Base-by-base conservation (phyloP, 305 asterid species). In the Fraxinus dipetala region DNA sequence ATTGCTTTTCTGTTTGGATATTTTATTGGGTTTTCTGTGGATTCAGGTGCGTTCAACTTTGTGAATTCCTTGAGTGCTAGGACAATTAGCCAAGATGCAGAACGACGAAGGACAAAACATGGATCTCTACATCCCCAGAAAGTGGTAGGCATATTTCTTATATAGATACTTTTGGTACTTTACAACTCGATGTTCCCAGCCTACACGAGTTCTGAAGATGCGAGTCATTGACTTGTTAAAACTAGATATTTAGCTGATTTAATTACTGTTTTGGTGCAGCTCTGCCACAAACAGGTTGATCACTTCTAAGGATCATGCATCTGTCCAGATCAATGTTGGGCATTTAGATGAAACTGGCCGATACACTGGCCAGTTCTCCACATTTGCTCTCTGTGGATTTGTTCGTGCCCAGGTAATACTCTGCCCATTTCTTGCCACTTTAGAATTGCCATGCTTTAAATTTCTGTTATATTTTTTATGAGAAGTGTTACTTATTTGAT, bases 91-190 rank as follows among this genome's bases (percentile, higher is more conserved):
- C 76, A 91, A 83, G 90, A 93, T 93, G 98, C 95, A 91, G 92
- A 93, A 93, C 81, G 96, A 93, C 0, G 96, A 92, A 73, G 98
- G 98, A 0, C 93, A 93, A 61, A 92, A 92, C 87, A 92, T 91
- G 91, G 97, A 93, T 85, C 94, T 93, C 30, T 93, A 93, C 81
- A 93, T 93, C 70, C 98, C 98, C 6, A 87, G 98, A 87, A 93
- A 93, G 80, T 93, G 97, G 97, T 93, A 73, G 26, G 65, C 78
- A 7, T 11, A 20, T 11, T 35, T 7, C 18, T 74, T 9, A 28
- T 0, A 2, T 7, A 22, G 3, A n/a, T 56, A 5, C 56, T 35
- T 24, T 2, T 26, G 2, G 22, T 9, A 7, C 18, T 16, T 54
- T 26, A 1, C 73, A 3, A 63, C 43, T 4, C 40, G 54, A 24